Base-by-base conservation (phyloP, 1,284 basidiomycete genomes). In the Singerocomus inundabilis region DNA sequence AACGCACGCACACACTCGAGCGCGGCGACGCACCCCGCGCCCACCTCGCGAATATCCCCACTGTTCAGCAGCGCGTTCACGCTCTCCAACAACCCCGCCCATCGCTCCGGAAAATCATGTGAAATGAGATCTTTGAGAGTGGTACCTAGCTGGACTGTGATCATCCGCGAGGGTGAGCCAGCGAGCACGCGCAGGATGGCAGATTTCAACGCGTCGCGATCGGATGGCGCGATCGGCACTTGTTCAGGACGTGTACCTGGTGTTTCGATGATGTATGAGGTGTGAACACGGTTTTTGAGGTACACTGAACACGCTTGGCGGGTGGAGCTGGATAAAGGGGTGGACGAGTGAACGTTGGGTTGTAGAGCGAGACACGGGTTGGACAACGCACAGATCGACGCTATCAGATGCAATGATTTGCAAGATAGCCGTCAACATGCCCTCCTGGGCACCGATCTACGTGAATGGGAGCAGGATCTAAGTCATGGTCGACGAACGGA, bases 201-300 rank as follows among this genome's bases (percentile, higher is more conserved):
- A 1, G 77, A 70, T 56, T 86, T 85, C 56, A 93, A 74, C 10
- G 84, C 80, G 51, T 78, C 78, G 48, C 84, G 81, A 69, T 92
- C 91, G 1, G 84, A 78, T 28, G 69, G 63, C 3, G 79, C 70
- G 64, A 93, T 85, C 43, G 81, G 74, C 26, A 70, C 66, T 40
- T 79, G 78, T 61, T 88, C 85, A 0, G 82, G 73, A 34, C 81
- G 77, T 40, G 75, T 66, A 26, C 61, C 60, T 13, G 70, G 55
- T 10, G 70, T 54, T 47, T 82, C 81, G 55, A 81, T 60, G 50
- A 74, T 67, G 62, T 88, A 91, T 15, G 77, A 77, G 3, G 74
- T 74, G 53, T 80, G 78, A 45, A 91, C 82, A 62, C 90, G 85
- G 68, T 93, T 93, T 72, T 93, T 93, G 59, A 93, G 76, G 77